phyloP scores from a whole-genome alignment of 768 basidiomycete species.

The Lentinula boryana region DNA sequence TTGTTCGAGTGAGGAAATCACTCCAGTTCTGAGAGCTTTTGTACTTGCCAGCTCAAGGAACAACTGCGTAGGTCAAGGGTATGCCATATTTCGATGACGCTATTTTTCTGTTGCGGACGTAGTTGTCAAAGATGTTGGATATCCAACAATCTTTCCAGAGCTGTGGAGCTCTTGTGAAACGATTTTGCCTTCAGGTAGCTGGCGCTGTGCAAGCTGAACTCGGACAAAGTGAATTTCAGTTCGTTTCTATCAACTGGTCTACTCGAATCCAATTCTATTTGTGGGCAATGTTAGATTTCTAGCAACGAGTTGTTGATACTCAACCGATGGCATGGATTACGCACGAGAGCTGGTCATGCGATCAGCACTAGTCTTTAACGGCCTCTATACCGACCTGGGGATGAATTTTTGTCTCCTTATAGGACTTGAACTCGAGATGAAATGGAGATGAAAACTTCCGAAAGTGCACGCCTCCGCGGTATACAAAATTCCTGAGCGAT shows the following conservation, averaged over 20 bases:
- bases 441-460: background rate
- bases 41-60: background rate
- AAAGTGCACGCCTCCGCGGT: background rate
- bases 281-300: too few relatives aligned
- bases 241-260: background rate
- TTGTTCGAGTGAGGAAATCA: slow-evolving; percentile 4
- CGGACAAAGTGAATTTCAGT: background rate
- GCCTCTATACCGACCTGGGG: background rate
- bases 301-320: background rate
- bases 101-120: too few relatives aligned
- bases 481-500: background rate
- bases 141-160: background rate
- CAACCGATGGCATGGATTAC: background rate
- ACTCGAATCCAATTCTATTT: background rate
- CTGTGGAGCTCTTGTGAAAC: background rate
- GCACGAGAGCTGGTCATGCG: background rate
- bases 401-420: background rate
- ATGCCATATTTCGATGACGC: too few relatives aligned
- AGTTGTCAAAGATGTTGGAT: too few relatives aligned
- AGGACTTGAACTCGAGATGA: background rate
- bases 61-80: background rate
- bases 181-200: background rate
- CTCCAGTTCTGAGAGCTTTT: background rate
- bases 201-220: background rate
- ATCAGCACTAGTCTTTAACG: background rate